phyloP scores from a whole-genome alignment of 225 moss, liverwort and hornwort genomes.

The Anthoceros angustus region DNA sequence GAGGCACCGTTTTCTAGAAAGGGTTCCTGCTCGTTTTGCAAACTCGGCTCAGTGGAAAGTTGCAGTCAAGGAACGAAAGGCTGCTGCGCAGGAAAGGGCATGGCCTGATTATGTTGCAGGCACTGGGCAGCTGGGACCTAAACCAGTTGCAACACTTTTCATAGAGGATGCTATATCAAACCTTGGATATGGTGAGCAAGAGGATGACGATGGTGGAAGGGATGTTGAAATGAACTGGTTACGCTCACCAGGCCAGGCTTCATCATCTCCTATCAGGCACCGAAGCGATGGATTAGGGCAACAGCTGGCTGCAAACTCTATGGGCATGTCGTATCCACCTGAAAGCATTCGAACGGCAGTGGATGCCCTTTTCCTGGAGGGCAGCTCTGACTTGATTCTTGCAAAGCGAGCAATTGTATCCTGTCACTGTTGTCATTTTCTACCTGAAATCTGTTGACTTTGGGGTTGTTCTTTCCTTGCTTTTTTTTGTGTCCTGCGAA shows the following conservation, averaged over 20 bases:
- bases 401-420: conserved; percentile 97
- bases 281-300: conserved; percentile 38
- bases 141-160: conserved; percentile 53
- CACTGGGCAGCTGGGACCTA: conserved; percentile 38
- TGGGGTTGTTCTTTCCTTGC: background rate
- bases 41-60: conserved; percentile 51
- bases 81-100: conserved; percentile 58
- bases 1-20: conserved; percentile 65
- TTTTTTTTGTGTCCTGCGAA: background rate
- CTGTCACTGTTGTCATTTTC: conserved; percentile 7
- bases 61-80: conserved; percentile 57
- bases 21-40: conserved; percentile 42
- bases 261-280: conserved; percentile 38
- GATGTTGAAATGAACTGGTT: conserved; percentile 59
- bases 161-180: conserved; percentile 89
- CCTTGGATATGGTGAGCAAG: conserved; percentile 49
- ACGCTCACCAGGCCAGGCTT: conserved; percentile 36
- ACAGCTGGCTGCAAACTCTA: conserved; percentile 11
- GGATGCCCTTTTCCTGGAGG: conserved; percentile 78
- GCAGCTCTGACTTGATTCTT: conserved; percentile 77
- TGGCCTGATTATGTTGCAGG: conserved; percentile 45
- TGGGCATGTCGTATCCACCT: conserved; percentile 48
- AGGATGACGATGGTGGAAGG: conserved; percentile 36
- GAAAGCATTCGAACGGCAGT: conserved; percentile 71
- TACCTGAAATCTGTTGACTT: background rate